Evolutionary conservation across 1,284 basidiomycete genomes (phyloP).

Genomic region (Fomitopsis schrenkii): DNA sequence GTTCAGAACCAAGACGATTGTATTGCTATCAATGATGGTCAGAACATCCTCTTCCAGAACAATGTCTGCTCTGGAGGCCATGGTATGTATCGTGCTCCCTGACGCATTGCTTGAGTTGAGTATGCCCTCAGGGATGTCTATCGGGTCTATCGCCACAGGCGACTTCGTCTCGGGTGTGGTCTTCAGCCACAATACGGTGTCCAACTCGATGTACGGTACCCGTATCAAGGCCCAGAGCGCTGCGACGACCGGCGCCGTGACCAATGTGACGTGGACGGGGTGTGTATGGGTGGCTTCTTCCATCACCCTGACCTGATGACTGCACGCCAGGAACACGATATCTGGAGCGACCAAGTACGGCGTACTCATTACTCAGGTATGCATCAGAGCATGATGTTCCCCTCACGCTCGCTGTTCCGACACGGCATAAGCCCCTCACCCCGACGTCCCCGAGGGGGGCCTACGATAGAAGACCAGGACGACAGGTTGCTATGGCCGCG

Average conservation of each 20-base stretch:
- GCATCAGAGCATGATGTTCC: no score
- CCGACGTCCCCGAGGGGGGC: no score
- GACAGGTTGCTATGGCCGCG: no score
- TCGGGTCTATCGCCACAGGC: slow-evolving; percentile 47
- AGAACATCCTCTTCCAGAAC: slow-evolving; percentile 48
- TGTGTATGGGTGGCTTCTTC: background rate
- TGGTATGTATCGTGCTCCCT: slow-evolving; percentile 25
- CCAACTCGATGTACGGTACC: slow-evolving; percentile 11
- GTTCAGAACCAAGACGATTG: slow-evolving; percentile 51
- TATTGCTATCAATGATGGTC: slow-evolving; percentile 54
- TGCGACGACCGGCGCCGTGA: background rate
- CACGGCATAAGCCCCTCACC: no score
- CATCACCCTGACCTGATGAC: no score
- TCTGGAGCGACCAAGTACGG: background rate
- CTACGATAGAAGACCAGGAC: no score
- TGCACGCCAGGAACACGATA: background rate
- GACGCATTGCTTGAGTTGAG: background rate
- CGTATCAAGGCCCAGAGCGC: background rate
- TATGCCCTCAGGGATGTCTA: background rate
- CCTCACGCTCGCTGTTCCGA: no score
- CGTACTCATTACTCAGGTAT: background rate
- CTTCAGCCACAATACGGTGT: slow-evolving; percentile 43
- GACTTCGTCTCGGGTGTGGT: slow-evolving; percentile 41
- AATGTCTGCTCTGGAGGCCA: slow-evolving; percentile 56
- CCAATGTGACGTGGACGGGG: background rate